Conservation (phyloP, 2,329 filamentous ascomycete genomes). For the Aspergillus melleus region DNA sequence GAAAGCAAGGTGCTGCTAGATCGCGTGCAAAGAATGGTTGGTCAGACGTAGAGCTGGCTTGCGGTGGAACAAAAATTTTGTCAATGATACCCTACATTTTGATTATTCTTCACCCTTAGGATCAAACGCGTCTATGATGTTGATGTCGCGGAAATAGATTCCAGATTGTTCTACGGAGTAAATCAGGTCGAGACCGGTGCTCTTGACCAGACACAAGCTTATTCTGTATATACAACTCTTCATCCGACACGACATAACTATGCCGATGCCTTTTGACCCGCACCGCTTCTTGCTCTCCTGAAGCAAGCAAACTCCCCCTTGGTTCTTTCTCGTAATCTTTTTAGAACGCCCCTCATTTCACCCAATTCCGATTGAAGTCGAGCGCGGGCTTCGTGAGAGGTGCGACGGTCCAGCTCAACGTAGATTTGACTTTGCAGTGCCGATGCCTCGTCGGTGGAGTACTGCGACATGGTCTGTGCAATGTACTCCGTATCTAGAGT, state of each 20-base stretch:
- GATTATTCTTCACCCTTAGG: neutral
- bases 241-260: neutral
- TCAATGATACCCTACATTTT: constrained; percentile 3
- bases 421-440: constrained; percentile 89
- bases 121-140: neutral
- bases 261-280: constrained; percentile 22
- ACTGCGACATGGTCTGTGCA: constrained; percentile 86
- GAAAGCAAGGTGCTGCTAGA: constrained; percentile 78
- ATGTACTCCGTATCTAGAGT: constrained; percentile 97
- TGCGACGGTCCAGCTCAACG: constrained; percentile 82
- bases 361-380: constrained; percentile 82
- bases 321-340: constrained; percentile 76
- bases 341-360: constrained; percentile 84
- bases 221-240: neutral
- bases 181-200: neutral
- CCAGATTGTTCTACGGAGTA: neutral
- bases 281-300: constrained; percentile 57
- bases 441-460: constrained; percentile 78
- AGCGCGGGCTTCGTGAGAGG: constrained; percentile 80
- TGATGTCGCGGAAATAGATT: neutral
- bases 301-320: constrained; percentile 88
- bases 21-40: constrained; percentile 73
- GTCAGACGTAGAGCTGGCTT: constrained; percentile 28
- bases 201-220: constrained; percentile 6
- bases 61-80: constrained; percentile 4